Base-by-base conservation (phyloP, 2,329 filamentous ascomycete species). In the Xylariaceae sp. region DNA sequence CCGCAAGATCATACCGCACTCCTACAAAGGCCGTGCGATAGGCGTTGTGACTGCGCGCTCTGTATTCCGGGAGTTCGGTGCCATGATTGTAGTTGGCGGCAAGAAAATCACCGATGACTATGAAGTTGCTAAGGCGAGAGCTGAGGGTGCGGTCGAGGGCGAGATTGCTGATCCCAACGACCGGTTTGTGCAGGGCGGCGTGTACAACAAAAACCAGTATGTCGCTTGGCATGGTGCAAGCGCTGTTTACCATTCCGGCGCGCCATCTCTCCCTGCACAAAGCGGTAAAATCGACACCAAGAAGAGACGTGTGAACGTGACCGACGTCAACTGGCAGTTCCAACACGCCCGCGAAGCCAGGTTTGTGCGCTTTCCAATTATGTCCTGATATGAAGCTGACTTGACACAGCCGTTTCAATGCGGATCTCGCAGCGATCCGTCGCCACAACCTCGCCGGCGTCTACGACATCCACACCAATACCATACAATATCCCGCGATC, bases 121-220 rank as follows among this genome's bases (percentile, higher is more conserved):
- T 72, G 85, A 91, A 59, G 89, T 89, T 36, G 74, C 85, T 30
- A 86, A 85, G 61, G 87, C 87, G 30, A 83, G 84, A 46, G 86
- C 85, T 46, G 84, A 89, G 48, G 92, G 92, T 19, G 85, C 85
- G 22, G 80, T 89, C 2, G 92, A 96, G 70, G 94, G 94, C 60
- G 90, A 95, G 68, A 70, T 97, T 21, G 94, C 92, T 16, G 94
- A 97, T 66, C 92, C 92, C 0, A 87, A 91, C 56, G 94, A 99
- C 71, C 80, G 79, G 56, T 80, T 92, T 40, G 81, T 91, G 22
- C 80, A 81, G 8, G 88, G 87, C 37, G 87, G 95, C 68, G 79
- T 85, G n/a, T 99, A 99, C 78, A 96, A 99, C 77, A 91, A 92
- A 74, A 99, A 99, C 68, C 92, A 96, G 70, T 99, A 96, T 67